These are phyloP conservation scores for Malus sieversii DNA, from an alignment of 306 rosid species.

Conservation along the genomic window DNA sequence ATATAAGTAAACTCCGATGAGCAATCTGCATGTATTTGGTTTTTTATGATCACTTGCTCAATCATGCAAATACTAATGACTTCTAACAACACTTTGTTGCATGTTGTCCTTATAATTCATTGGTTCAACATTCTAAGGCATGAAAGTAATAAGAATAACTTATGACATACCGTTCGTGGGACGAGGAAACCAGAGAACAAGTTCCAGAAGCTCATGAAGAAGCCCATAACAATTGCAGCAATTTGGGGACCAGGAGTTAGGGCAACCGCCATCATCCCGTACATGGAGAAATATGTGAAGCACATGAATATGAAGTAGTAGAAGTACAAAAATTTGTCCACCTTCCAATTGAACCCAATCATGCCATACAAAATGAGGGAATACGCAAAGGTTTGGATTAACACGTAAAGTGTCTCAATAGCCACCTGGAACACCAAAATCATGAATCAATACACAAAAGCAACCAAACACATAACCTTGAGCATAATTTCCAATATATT, in stretches of 20 bases:
- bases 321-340: constrained; percentile 43
- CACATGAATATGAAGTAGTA: constrained; percentile 53
- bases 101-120: background rate
- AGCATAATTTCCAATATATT: background rate
- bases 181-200: constrained; percentile 62
- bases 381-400: constrained; percentile 31
- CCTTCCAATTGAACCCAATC: constrained; percentile 47
- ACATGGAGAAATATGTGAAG: constrained; percentile 50
- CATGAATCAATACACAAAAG: background rate
- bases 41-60: background rate
- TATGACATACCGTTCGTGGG: constrained; percentile 42
- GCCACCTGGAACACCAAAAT: constrained; percentile 39
- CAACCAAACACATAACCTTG: background rate
- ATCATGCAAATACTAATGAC: background rate
- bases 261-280: constrained; percentile 56
- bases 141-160: background rate
- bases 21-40: background rate
- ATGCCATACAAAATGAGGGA: constrained; percentile 34
- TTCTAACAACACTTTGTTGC: background rate
- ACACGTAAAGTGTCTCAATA: constrained; percentile 50
- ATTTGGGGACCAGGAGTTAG: constrained; percentile 47
- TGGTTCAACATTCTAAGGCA: background rate
- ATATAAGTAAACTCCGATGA: background rate
- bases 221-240: constrained; percentile 44
- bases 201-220: constrained; percentile 59